Conservation (phyloP, 169 alveolate genomes). For the Plasmodium berghei region DNA sequence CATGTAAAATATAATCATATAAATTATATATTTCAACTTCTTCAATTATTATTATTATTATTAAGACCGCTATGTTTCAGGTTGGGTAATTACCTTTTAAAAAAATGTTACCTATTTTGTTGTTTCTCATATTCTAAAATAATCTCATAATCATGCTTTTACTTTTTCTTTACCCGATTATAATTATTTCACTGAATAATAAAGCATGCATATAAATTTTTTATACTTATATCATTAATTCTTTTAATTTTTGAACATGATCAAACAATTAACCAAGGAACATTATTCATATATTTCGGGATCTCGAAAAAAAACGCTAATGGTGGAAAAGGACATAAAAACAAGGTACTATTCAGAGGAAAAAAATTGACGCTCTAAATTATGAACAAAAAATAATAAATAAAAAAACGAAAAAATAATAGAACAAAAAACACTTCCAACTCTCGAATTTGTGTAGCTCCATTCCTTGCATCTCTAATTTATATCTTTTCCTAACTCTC, state of each 20-base stretch:
- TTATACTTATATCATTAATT: too few species aligned
- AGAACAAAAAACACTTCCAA: background rate
- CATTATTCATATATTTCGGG: constrained; percentile 25
- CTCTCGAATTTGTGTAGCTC: background rate
- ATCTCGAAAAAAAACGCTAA: constrained; percentile 13
- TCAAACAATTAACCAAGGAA: constrained; percentile 58
- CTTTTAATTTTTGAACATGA: constrained; percentile 2
- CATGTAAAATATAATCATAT: too few species aligned
- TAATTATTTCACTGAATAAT: background rate
- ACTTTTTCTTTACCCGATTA: too few species aligned
- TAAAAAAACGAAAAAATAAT: background rate
- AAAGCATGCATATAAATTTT: background rate
- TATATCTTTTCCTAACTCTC: background rate
- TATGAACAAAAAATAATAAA: background rate
- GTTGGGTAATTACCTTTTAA: too few species aligned
- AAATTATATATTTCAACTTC: too few species aligned
- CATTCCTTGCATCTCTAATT: background rate
- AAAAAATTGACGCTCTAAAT: background rate
- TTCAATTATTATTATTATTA: too few species aligned
- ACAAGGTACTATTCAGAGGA: constrained; percentile 35
- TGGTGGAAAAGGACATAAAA: constrained; percentile 61
- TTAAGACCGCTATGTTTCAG: too few species aligned
- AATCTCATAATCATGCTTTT: too few species aligned
- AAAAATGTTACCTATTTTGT: too few species aligned
- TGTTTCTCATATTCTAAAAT: too few species aligned